Conservation (phyloP, 331 rosid species). For the Arachis monticola region DNA sequence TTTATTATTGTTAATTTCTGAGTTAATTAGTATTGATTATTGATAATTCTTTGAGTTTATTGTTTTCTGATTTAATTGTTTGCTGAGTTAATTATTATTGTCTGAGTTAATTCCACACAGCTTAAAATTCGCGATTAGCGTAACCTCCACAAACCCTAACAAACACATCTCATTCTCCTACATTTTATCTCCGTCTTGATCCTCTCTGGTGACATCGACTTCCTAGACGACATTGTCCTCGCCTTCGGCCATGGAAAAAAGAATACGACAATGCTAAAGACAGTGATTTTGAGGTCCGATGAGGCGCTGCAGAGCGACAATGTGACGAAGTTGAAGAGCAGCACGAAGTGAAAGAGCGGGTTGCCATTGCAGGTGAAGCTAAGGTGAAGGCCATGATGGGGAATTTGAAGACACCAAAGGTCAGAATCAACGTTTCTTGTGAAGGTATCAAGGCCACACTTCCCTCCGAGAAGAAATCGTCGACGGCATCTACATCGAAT, state of each 20-base stretch:
- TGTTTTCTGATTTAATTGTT: no score
- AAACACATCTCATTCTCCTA: constrained; percentile 62
- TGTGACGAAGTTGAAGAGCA: constrained; percentile 45
- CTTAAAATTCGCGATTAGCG: constrained; percentile 58
- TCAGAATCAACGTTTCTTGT: constrained; percentile 70
- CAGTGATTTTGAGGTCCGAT: constrained; percentile 47
- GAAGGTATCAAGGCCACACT: constrained; percentile 60
- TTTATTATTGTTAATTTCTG: no score
- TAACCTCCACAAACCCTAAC: constrained; percentile 75
- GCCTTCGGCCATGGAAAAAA: constrained; percentile 58
- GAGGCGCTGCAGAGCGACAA: constrained; percentile 37
- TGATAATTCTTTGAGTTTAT: no score
- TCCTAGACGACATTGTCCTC: constrained; percentile 69
- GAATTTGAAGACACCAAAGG: constrained; percentile 57
- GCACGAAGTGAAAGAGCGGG: constrained; percentile 66
- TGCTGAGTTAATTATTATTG: no score
- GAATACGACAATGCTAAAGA: constrained; percentile 64
- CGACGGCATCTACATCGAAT: constrained; percentile 58
- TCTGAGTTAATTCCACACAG: constrained; percentile 6
- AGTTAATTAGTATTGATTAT: no score
- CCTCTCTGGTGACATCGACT: constrained; percentile 50
- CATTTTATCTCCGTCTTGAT: constrained; percentile 52
- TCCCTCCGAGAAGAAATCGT: constrained; percentile 66
- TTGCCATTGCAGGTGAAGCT: constrained; percentile 58
- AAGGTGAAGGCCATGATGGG: constrained; percentile 44